Evolutionary conservation across 2,329 filamentous ascomycete species (phyloP).

Genomic region (Hymenoscyphus albidus): DNA sequence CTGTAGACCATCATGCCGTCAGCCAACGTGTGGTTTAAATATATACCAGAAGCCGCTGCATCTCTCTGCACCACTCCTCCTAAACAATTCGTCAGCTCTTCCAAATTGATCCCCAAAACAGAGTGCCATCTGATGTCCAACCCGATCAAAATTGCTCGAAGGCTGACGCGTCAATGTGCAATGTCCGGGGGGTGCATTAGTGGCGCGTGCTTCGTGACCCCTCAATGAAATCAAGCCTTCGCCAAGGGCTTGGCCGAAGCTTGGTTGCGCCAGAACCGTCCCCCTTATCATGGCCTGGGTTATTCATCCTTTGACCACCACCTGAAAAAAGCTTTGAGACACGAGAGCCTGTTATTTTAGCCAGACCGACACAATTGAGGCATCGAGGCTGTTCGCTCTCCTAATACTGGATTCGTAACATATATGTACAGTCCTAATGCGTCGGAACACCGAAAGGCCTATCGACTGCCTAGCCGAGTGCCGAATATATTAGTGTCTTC

Average conservation of each 20-base stretch:
- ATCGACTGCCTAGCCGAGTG: too few species aligned
- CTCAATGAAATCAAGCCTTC: neutral
- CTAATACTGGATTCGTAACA: too few species aligned
- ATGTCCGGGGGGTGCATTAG: neutral
- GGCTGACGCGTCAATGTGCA: neutral
- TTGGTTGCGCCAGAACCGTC: neutral
- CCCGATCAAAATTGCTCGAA: neutral
- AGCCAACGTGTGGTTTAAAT: neutral
- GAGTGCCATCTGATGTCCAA: neutral
- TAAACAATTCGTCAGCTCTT: neutral
- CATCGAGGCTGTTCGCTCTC: neutral
- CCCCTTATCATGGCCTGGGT: neutral
- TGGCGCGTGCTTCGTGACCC: too few species aligned
- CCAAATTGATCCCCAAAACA: neutral
- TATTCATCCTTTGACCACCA: neutral
- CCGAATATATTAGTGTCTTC: too few species aligned
- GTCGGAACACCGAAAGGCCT: too few species aligned
- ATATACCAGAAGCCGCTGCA: neutral
- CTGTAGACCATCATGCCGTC: neutral
- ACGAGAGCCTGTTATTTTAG: neutral
- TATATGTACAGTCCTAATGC: too few species aligned
- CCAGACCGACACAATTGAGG: neutral
- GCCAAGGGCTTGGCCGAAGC: constrained; percentile 4
- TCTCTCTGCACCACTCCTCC: neutral
- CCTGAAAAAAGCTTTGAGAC: neutral